A percentile compares a stretch with the other conserved stretches of the same genome.
Conservation (phyloP, 2,329 filamentous ascomycete species). For the Cladophialophora carrionii region DNA sequence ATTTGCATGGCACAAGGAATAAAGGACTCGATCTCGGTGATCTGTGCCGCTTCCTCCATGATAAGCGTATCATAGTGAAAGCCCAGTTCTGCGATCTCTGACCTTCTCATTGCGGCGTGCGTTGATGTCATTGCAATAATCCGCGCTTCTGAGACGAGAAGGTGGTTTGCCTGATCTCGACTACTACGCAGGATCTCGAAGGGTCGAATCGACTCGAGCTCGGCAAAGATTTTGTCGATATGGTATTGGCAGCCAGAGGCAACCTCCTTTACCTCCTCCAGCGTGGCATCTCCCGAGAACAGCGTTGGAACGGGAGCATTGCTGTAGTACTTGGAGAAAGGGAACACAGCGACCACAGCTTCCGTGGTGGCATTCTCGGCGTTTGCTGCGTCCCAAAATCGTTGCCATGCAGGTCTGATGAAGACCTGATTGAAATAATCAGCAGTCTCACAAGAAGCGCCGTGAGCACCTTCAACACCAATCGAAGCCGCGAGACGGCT, state of each 20-base stretch:
- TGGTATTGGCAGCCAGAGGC: constrained; percentile 85
- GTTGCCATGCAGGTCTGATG: constrained; percentile 82
- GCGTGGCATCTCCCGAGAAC: constrained; percentile 69
- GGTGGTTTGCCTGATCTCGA: constrained; percentile 92
- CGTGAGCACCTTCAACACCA: constrained; percentile 87
- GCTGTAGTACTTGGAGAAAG: constrained; percentile 85
- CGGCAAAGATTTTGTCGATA: constrained; percentile 84
- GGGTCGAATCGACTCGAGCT: constrained; percentile 88
- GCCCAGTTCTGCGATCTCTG: constrained; percentile 86
- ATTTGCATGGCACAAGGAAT: constrained; percentile 93
- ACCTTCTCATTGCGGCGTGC: constrained; percentile 89
- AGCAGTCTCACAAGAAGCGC: constrained; percentile 93
- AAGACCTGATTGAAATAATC: constrained; percentile 96
- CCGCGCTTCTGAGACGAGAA: constrained; percentile 92
- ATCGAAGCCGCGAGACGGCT: constrained; percentile 83
- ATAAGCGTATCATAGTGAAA: constrained; percentile 98
- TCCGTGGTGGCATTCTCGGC: constrained; percentile 60
- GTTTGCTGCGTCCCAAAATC: constrained; percentile 71
- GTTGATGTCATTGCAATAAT: constrained; percentile 99
- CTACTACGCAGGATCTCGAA: constrained; percentile 91
- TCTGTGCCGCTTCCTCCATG: constrained; percentile 98
- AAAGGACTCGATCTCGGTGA: constrained; percentile 97
- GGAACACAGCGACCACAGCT: constrained; percentile 74
- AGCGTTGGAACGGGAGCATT: constrained; percentile 79
- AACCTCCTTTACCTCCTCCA: constrained; percentile 72